These are phyloP conservation scores for Chrysoporthe puriensis DNA, from an alignment of 2,329 filamentous ascomycete species.

Conservation along the genomic window DNA sequence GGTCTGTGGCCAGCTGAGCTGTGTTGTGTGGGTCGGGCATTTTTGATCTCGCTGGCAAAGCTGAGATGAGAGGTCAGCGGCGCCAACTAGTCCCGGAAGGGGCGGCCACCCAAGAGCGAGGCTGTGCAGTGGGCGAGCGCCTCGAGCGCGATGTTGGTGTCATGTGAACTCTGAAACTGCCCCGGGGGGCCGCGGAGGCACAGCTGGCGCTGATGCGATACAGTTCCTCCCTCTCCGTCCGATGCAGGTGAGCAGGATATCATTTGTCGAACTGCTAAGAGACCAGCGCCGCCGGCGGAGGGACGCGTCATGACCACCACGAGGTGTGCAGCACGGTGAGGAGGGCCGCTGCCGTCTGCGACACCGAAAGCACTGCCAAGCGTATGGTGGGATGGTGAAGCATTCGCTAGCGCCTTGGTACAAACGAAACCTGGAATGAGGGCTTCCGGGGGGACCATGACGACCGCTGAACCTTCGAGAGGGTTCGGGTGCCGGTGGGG, in stretches of 20 bases:
- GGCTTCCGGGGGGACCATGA: not conserved
- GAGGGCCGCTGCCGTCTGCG: too few species aligned
- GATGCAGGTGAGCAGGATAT: too few species aligned
- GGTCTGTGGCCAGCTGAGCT: too few species aligned
- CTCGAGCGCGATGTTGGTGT: not conserved
- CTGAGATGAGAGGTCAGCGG: too few species aligned
- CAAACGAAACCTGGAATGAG: not conserved
- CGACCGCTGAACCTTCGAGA: not conserved
- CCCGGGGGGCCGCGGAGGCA: not conserved
- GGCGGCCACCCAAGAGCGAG: not conserved
- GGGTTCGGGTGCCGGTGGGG: not conserved
- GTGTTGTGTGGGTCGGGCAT: too few species aligned
- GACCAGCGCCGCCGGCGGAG: too few species aligned
- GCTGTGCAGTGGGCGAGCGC: not conserved
- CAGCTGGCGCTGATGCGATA: not conserved
- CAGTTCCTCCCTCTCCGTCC: too few species aligned
- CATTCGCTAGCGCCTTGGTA: conserved; percentile 4
- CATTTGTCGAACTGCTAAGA: too few species aligned
- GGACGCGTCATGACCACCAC: not conserved
- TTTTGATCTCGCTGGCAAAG: too few species aligned
- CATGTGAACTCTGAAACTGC: not conserved
- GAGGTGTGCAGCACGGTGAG: not conserved
- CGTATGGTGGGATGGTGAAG: not conserved
- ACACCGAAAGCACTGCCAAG: not conserved
- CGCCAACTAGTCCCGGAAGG: too few species aligned